phyloP scores from a whole-genome alignment of 2,329 filamentous ascomycete genomes.

The Ascosphaera aggregata region DNA sequence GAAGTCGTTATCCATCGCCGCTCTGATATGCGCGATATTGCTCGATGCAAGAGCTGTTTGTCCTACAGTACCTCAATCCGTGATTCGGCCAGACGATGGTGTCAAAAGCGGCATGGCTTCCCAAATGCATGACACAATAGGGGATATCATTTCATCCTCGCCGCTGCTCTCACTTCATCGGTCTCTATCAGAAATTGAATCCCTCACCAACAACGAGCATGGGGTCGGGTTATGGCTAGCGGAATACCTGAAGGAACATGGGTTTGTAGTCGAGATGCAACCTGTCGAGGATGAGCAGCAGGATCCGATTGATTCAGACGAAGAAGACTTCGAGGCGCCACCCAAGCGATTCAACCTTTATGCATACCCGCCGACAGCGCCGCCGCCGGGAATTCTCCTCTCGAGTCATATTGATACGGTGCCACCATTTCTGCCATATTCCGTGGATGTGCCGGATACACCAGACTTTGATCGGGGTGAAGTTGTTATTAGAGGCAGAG shows the following conservation, averaged over 20 bases:
- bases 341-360: conserved; percentile 48
- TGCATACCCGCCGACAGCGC: conserved; percentile 26
- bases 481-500: conserved; percentile 20
- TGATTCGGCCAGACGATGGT: not conserved
- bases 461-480: conserved; percentile 7
- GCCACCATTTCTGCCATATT: conserved; percentile 25
- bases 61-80: not conserved
- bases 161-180: conserved; percentile 49
- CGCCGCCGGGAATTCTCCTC: conserved; percentile 15
- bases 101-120: not conserved
- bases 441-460: conserved; percentile 24
- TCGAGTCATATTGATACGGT: conserved; percentile 65
- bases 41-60: not conserved
- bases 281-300: conserved; percentile 11
- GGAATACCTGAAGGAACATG: conserved; percentile 35
- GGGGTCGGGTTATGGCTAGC: conserved; percentile 45
- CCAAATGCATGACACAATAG: conserved; percentile 5
- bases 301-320: conserved; percentile 7
- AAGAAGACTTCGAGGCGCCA: conserved; percentile 3
- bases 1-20: not conserved
- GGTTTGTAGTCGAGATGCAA: conserved; percentile 41
- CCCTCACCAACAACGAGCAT: conserved; percentile 45
- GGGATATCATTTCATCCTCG: conserved; percentile 17
- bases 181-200: conserved; percentile 49
- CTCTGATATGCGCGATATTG: not conserved